phyloP scores from a whole-genome alignment of 179 eudicot genomes.

The Patellifolia procumbens region DNA sequence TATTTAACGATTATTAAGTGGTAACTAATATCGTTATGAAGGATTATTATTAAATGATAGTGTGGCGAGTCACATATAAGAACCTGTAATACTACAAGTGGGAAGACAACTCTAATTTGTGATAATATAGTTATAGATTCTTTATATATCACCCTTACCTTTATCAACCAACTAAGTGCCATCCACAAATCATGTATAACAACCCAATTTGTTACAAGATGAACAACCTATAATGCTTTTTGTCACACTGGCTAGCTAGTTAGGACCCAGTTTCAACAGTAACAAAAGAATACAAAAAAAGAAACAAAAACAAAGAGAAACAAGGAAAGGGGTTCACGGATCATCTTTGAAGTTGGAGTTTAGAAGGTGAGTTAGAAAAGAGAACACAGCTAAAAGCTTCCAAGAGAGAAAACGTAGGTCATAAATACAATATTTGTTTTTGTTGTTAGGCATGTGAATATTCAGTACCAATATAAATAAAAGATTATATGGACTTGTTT shows the following conservation, averaged over 20 bases:
- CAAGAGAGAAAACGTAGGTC: conserved; percentile 19
- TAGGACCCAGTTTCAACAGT: not conserved
- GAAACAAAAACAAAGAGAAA: not conserved
- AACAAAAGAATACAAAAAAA: not conserved
- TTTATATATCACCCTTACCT: no score
- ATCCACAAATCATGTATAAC: no score
- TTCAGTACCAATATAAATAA: not conserved
- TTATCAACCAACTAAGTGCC: no score
- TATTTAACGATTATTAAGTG: no score
- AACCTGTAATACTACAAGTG: no score
- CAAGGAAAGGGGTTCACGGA: conserved; percentile 28
- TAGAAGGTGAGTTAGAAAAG: conserved; percentile 13
- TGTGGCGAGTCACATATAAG: no score
- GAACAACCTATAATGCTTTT: not conserved
- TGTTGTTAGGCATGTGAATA: conserved; percentile 26
- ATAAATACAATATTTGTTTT: conserved; percentile 4
- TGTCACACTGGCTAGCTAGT: not conserved
- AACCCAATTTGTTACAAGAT: not conserved
- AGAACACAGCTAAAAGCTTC: conserved; percentile 21
- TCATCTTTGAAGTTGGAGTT: conserved; percentile 27
- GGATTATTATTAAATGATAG: no score
- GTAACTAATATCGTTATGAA: no score
- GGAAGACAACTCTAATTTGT: no score
- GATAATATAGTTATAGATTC: no score
- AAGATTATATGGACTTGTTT: not conserved